A percentile compares a stretch with the other conserved stretches of the same genome.
phyloP scores from a whole-genome alignment of 1,139 yeast species.

The Saccharomyces pastorianus region DNA sequence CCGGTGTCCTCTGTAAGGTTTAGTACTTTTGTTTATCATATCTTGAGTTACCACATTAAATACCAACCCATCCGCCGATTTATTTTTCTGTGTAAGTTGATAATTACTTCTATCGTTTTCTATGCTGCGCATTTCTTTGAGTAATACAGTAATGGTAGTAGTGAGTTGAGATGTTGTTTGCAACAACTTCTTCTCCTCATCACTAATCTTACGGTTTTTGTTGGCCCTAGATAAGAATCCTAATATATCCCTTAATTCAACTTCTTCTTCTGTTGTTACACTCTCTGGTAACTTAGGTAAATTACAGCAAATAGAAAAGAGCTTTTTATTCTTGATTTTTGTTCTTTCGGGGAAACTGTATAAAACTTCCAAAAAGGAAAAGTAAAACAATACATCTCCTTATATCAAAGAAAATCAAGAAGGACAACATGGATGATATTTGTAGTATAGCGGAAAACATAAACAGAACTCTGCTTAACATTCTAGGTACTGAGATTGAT shows the following conservation, averaged over 20 bases:
- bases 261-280: constrained; percentile 1
- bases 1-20: constrained; percentile 16
- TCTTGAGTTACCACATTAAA: constrained; percentile 5
- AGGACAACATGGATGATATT: background rate
- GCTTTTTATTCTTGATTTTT: background rate
- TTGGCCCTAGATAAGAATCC: constrained; percentile 1
- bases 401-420: background rate
- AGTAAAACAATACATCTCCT: background rate
- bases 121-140: constrained; percentile 2
- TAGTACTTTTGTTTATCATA: constrained; percentile 1
- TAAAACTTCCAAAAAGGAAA: background rate
- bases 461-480: background rate
- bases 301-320: constrained; percentile 1
- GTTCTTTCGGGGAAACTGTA: background rate
- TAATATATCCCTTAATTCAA: constrained; percentile 1
- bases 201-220: constrained; percentile 1
- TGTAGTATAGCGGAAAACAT: background rate
- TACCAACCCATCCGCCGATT: constrained; percentile 3
- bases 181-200: constrained; percentile 1
- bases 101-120: constrained; percentile 6
- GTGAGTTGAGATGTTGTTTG: constrained; percentile 1
- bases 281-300: constrained; percentile 1
- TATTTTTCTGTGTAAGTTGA: constrained; percentile 1
- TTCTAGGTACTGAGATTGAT: background rate
- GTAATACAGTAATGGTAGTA: constrained; percentile 1